Evolutionary conservation across 2,329 filamentous ascomycete species (phyloP).

Genomic region (Colletotrichum destructivum): DNA sequence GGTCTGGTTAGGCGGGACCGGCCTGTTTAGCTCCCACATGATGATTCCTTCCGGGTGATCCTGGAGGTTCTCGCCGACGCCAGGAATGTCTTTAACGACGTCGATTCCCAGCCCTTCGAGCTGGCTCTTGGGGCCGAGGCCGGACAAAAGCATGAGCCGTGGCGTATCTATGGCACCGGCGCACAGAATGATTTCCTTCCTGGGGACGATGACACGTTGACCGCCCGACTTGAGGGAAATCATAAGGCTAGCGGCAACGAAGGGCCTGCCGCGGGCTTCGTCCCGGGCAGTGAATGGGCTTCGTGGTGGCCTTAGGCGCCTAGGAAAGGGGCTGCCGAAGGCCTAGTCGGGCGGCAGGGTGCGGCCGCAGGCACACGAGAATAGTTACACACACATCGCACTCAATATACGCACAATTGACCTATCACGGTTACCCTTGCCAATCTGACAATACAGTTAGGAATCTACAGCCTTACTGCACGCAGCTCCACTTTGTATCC

Average conservation of each 20-base stretch:
- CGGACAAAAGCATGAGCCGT: slow-evolving; percentile 51
- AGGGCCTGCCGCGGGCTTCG: too few relatives aligned
- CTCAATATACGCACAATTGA: too few relatives aligned
- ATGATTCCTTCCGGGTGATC: slow-evolving; percentile 66
- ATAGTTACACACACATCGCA: too few relatives aligned
- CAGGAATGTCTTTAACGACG: slow-evolving; percentile 14
- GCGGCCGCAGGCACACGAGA: too few relatives aligned
- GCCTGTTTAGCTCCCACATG: slow-evolving; percentile 84
- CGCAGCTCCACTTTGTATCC: too few relatives aligned
- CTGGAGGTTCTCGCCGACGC: slow-evolving; percentile 28
- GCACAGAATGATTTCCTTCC: slow-evolving; percentile 75
- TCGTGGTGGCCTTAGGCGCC: too few relatives aligned
- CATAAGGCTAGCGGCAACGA: slow-evolving; percentile 61
- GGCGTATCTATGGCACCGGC: slow-evolving; percentile 78
- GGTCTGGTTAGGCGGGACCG: slow-evolving; percentile 81
- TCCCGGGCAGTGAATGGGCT: too few relatives aligned
- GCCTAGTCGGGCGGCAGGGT: too few relatives aligned
- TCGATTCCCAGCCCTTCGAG: slow-evolving; percentile 9
- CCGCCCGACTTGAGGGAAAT: slow-evolving; percentile 71
- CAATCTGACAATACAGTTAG: too few relatives aligned
- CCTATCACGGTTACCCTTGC: too few relatives aligned
- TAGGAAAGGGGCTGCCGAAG: too few relatives aligned
- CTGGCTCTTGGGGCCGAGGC: neutral
- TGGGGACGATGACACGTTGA: slow-evolving; percentile 67
- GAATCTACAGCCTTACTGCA: too few relatives aligned